Conservation (phyloP, 768 basidiomycete genomes). For the Russula lepida region DNA sequence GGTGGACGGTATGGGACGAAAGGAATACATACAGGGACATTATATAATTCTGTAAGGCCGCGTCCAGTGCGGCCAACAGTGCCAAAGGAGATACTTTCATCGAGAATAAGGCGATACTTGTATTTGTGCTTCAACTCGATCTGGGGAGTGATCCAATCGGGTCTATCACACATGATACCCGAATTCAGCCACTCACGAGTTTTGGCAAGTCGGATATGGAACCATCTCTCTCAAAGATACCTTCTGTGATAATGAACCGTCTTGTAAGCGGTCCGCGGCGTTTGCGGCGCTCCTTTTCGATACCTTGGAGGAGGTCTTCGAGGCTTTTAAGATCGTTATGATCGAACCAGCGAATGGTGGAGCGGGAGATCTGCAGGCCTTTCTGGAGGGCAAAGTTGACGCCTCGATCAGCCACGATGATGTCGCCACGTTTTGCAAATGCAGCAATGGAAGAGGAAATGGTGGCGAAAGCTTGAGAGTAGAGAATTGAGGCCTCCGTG, state of each 20-base stretch:
- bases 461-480: conserved; percentile 89
- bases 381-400: conserved; percentile 94
- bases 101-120: conserved; percentile 92
- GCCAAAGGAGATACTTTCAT: conserved; percentile 92
- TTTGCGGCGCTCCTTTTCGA: conserved; percentile 87
- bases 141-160: conserved; percentile 31
- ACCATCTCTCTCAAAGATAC: conserved; percentile 93
- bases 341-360: conserved; percentile 90
- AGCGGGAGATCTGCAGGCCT: conserved; percentile 88
- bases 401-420: conserved; percentile 97
- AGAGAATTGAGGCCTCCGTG: conserved; percentile 82
- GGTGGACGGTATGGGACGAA: no score
- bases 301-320: conserved; percentile 73
- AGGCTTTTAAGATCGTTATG: conserved; percentile 91
- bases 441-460: conserved; percentile 92
- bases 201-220: conserved; percentile 88
- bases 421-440: conserved; percentile 94
- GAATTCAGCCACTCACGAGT: conserved; percentile 49
- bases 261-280: conserved; percentile 74
- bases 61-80: conserved; percentile 88
- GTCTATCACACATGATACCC: background rate
- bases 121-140: conserved; percentile 92
- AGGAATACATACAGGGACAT: conserved; percentile 63
- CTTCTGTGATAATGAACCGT: conserved; percentile 93
- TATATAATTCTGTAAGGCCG: conserved; percentile 90